These are phyloP conservation scores for Cercophora newfieldiana DNA, from an alignment of 495 filamentous ascomycete genomes.

Conservation along the genomic window DNA sequence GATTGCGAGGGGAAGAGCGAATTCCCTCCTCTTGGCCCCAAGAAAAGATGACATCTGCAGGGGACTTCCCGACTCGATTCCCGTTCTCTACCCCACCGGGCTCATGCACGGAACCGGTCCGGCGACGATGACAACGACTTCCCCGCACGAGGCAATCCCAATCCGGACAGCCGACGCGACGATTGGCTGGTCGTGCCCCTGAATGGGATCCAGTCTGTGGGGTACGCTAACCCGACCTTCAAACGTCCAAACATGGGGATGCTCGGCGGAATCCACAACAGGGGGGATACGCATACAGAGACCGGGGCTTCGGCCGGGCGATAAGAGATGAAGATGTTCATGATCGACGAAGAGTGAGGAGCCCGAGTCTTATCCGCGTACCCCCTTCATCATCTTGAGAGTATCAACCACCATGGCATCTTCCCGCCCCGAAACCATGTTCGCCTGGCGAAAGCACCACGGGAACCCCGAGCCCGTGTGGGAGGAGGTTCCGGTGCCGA, in stretches of 20 bases:
- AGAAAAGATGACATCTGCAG: not conserved
- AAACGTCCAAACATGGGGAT: not conserved
- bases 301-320: not conserved
- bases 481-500: conserved; percentile 20
- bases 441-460: conserved; percentile 22
- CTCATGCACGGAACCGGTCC: not conserved
- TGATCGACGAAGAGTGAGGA: not conserved
- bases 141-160: not conserved
- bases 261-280: not conserved
- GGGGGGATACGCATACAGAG: not conserved
- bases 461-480: conserved; percentile 21
- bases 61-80: not conserved
- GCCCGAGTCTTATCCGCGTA: no score
- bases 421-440: conserved; percentile 16
- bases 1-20: not conserved
- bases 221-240: not conserved
- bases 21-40: no score
- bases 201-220: not conserved
- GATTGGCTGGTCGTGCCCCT: not conserved
- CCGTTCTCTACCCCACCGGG: not conserved
- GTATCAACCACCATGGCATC: conserved; percentile 25
- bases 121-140: not conserved
- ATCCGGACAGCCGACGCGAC: not conserved
- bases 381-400: no score
- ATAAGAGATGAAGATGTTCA: not conserved